Evolutionary conservation across 2,329 filamentous ascomycete species (phyloP).

Genomic region (Colletotrichum sp.): DNA sequence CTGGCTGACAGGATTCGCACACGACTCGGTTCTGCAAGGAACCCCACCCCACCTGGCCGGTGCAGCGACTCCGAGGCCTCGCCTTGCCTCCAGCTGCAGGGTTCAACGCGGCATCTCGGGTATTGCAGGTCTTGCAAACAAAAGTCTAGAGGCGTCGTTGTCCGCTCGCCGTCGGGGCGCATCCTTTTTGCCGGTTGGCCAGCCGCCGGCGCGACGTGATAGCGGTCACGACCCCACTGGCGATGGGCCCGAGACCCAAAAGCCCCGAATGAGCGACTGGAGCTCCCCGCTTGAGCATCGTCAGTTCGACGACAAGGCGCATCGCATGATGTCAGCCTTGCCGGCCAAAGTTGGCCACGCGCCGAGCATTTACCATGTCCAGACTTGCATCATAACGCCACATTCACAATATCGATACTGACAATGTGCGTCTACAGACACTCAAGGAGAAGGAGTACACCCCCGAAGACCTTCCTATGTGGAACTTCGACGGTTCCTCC

Average conservation of each 20-base stretch:
- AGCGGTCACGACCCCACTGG: neutral
- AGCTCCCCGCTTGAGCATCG: constrained; percentile 7
- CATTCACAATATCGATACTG: constrained; percentile 10
- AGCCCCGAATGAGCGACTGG: neutral
- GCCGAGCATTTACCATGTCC: neutral
- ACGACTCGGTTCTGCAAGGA: constrained; percentile 15
- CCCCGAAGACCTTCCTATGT: constrained; percentile 57
- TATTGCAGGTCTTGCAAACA: constrained; percentile 2
- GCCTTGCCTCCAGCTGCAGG: constrained; percentile 3
- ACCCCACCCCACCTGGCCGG: constrained; percentile 1
- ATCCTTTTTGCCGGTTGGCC: neutral
- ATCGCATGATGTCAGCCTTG: constrained; percentile 11
- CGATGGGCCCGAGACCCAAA: neutral
- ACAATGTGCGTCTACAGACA: constrained; percentile 44
- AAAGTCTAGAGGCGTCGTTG: neutral
- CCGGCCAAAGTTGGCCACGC: neutral
- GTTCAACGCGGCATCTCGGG: constrained; percentile 7
- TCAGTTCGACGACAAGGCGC: constrained; percentile 12
- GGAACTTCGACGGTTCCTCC: constrained; percentile 77
- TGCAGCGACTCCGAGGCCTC: neutral
- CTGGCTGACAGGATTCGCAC: constrained; percentile 3
- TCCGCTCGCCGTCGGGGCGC: neutral
- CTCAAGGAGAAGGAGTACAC: constrained; percentile 55
- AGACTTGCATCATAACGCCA: neutral
- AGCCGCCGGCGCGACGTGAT: constrained; percentile 7